These are phyloP conservation scores for Galeopsis tetrahit DNA, from an alignment of 257 asterid genomes.

Conservation along the genomic window DNA sequence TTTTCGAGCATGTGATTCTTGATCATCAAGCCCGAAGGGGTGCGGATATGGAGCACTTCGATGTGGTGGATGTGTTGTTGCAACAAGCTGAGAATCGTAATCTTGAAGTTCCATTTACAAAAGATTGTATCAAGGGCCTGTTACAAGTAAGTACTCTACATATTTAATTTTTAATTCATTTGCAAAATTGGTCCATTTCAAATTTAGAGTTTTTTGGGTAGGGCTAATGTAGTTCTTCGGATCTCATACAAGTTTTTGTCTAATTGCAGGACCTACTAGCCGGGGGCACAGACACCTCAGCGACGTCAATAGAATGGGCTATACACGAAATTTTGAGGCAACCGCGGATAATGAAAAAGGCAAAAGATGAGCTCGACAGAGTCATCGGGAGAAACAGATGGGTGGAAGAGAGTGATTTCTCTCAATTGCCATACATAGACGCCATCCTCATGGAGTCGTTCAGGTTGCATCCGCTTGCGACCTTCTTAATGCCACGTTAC, in stretches of 20 bases:
- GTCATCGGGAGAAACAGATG: slow-evolving; percentile 45
- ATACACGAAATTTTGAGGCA: slow-evolving; percentile 39
- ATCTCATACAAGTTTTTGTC: too few species aligned
- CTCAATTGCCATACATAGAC: slow-evolving; percentile 39
- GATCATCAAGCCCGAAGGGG: slow-evolving; percentile 29
- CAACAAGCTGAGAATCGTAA: slow-evolving; percentile 38
- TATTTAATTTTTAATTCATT: too few species aligned
- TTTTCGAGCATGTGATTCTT: slow-evolving; percentile 35
- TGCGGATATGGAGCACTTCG: slow-evolving; percentile 8
- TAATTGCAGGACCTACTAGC: slow-evolving; percentile 28
- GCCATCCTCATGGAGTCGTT: slow-evolving; percentile 43
- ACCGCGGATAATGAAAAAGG: slow-evolving; percentile 35
- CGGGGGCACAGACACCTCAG: slow-evolving; percentile 44
- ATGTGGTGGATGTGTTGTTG: slow-evolving; percentile 30
- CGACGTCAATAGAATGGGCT: slow-evolving; percentile 40
- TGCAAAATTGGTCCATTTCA: too few species aligned
- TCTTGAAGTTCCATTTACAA: slow-evolving; percentile 42
- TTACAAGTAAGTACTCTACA: slow-evolving; percentile 34
- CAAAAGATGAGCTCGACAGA: slow-evolving; percentile 39
- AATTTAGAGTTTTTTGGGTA: too few species aligned
- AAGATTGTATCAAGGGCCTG: slow-evolving; percentile 44
- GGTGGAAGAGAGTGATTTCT: slow-evolving; percentile 45
- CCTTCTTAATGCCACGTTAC: not conserved
- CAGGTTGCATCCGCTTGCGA: slow-evolving; percentile 38
- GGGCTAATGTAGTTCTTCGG: too few species aligned